Evolutionary conservation across 768 basidiomycete genomes (phyloP), one percentile per base, ranked within the genome.

Genomic region (Exidia glandulosa): DNA sequence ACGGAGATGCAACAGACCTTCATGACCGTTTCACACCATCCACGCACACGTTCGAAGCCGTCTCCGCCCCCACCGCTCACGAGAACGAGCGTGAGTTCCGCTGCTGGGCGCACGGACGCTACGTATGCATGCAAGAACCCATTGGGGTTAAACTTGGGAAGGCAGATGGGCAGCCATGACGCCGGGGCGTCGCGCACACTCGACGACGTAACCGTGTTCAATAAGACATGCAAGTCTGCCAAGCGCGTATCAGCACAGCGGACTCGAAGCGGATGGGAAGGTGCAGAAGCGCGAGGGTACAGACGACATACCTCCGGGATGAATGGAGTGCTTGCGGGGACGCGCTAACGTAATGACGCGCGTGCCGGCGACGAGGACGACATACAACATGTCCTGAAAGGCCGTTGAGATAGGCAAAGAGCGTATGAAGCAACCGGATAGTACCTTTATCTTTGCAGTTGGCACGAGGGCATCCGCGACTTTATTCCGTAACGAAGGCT

Each of bases 81-180:
- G 65, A 90, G 87, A 1, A 96, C 80, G 14, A 96, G 74, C 5
- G 84, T 85, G 2, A 90, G 75, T 25, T 54, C 50, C 19, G 50
- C 50, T 4, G 25, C 50, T 13, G 50, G 50, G 47, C 80, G 77
- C 30, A 87, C 70, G 69, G 88, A 91, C 2, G 83, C 81, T 47
- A 97, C 81, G 66, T 94, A 96, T 13, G 91, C 88, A 69, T 99
- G 92, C 30, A 95, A 85, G 71, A 97, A 97, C 1, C 87, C 87
- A 3, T 84, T 74, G 0, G 90, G 77, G 67, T 97, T 92, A 77
- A 90, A 98, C 70, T 93, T 94, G 0, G 96, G 95, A 2, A 99
- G 80, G 70, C 96, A 98, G 54, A 99, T 81, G 2, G 96, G 96
- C 7, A 98, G 81, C 92, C 94, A 99, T 5, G 88, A 87, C 14